Conservation (phyloP, 2,329 filamentous ascomycete species). For the Penicillium corylophilum region DNA sequence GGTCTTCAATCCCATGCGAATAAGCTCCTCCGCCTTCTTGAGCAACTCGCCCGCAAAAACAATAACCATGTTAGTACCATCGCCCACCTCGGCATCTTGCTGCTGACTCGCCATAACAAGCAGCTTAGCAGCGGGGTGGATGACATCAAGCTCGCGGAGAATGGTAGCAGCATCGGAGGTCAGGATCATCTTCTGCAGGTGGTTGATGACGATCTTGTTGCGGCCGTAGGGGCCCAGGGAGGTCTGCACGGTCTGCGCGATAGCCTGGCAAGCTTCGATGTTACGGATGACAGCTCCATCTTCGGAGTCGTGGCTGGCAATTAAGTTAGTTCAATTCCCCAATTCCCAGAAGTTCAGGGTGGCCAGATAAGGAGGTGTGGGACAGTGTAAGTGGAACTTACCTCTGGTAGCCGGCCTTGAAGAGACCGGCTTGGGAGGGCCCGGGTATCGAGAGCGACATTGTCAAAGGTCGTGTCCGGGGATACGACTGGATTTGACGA, state of each 20-base stretch:
- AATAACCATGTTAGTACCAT: slow-evolving; percentile 97
- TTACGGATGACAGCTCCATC: slow-evolving; percentile 98
- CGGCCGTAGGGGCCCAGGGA: slow-evolving; percentile 95
- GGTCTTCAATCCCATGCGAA: slow-evolving; percentile 97
- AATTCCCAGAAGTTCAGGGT: slow-evolving; percentile 2
- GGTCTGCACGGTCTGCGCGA: slow-evolving; percentile 93
- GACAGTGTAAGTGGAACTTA: slow-evolving; percentile 47
- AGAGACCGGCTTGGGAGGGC: slow-evolving; percentile 88
- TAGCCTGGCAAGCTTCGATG: slow-evolving; percentile 96
- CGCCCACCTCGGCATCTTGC: slow-evolving; percentile 98
- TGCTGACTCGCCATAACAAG: slow-evolving; percentile 98
- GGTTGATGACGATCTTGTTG: slow-evolving; percentile 99
- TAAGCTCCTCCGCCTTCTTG: slow-evolving; percentile 93
- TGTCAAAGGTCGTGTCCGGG: slow-evolving; percentile 30
- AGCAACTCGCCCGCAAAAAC: slow-evolving; percentile 91
- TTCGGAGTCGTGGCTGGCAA: slow-evolving; percentile 87
- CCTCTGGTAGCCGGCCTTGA: slow-evolving; percentile 97
- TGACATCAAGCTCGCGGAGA: slow-evolving; percentile 93
- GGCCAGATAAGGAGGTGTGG: slow-evolving; percentile 22
- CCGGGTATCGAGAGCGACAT: slow-evolving; percentile 95
- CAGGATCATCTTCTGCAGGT: slow-evolving; percentile 98
- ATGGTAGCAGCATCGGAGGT: slow-evolving; percentile 98
- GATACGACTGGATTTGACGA: slow-evolving; percentile 22
- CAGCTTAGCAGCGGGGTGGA: slow-evolving; percentile 95
- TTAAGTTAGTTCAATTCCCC: slow-evolving; percentile 9